phyloP scores from a whole-genome alignment of 2,329 filamentous ascomycete species.

The Cladophialophora immunda region DNA sequence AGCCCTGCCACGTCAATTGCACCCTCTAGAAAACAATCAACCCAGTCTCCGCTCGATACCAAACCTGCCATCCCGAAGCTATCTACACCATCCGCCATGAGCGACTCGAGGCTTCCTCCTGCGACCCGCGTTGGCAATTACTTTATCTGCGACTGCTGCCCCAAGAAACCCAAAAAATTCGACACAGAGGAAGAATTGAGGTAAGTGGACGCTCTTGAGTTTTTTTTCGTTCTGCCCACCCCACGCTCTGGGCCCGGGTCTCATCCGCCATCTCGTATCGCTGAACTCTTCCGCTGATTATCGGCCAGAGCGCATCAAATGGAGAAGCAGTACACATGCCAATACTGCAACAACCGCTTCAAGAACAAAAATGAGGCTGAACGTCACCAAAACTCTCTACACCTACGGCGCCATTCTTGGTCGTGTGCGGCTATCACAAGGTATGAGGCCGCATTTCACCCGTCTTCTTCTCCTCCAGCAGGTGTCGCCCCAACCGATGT shows the following conservation, averaged over 20 bases:
- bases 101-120: constrained; percentile 45
- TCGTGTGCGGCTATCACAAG: constrained; percentile 85
- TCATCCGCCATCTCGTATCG: not conserved
- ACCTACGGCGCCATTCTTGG: constrained; percentile 93
- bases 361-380: constrained; percentile 99
- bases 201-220: constrained; percentile 62
- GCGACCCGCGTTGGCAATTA: constrained; percentile 63
- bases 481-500: constrained; percentile 66
- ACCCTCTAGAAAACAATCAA: constrained; percentile 36
- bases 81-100: constrained; percentile 51
- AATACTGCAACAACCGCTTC: constrained; percentile 92
- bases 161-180: constrained; percentile 96
- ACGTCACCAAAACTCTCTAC: constrained; percentile 92
- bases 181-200: constrained; percentile 82
- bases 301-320: constrained; percentile 78
- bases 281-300: constrained; percentile 20
- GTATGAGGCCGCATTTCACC: constrained; percentile 85
- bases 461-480: constrained; percentile 60
- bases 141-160: constrained; percentile 90
- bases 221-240: not conserved
- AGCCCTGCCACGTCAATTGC: constrained; percentile 49
- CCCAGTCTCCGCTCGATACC: constrained; percentile 47
- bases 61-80: constrained; percentile 54
- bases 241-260: not conserved
- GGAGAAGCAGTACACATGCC: constrained; percentile 95